Percentiles rank a stretch among this genome's conserved stretches.
phyloP scores from a whole-genome alignment of 2,329 filamentous ascomycete species.

The Fusarium temperatum region DNA sequence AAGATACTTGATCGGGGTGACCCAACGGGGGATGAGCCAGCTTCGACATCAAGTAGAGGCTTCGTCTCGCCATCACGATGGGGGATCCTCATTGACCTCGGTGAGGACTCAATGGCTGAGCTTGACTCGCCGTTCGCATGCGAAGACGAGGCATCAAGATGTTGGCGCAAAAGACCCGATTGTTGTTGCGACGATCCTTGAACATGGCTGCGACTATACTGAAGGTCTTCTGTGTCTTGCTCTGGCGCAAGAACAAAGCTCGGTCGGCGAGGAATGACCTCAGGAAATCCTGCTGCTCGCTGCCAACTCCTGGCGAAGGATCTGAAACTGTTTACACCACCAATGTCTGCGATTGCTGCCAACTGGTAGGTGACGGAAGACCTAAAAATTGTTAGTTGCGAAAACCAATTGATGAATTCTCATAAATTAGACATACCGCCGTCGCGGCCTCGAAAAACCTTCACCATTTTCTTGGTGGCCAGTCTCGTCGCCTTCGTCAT shows the following conservation, averaged over 20 bases:
- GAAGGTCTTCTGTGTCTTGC: conserved; percentile 48
- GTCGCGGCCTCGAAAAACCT: conserved; percentile 43
- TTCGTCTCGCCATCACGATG: conserved; percentile 60
- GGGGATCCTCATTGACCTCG: conserved; percentile 10
- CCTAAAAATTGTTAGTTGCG: conserved; percentile 46
- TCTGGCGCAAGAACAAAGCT: conserved; percentile 75
- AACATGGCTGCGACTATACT: conserved; percentile 54
- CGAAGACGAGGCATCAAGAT: conserved; percentile 54
- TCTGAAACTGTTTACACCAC: conserved; percentile 92
- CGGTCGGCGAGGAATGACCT: conserved; percentile 82
- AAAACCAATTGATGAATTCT: not conserved
- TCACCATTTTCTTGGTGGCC: conserved; percentile 43
- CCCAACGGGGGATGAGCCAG: conserved; percentile 44
- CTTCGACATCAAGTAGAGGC: conserved; percentile 55
- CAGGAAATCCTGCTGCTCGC: conserved; percentile 85
- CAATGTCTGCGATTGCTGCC: conserved; percentile 72
- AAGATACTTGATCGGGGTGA: conserved; percentile 59
- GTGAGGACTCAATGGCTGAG: conserved; percentile 26
- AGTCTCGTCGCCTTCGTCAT: conserved; percentile 49
- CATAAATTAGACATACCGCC: conserved; percentile 39
- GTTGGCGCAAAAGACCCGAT: conserved; percentile 61
- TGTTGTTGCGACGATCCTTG: conserved; percentile 48
- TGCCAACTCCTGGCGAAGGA: conserved; percentile 95
- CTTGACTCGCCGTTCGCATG: conserved; percentile 37
- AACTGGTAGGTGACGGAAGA: conserved; percentile 69